Evolutionary conservation across 805 yeast species (phyloP), one percentile per base, ranked within the genome.

Genomic region (Schwanniomyces pseudopolymorphus): DNA sequence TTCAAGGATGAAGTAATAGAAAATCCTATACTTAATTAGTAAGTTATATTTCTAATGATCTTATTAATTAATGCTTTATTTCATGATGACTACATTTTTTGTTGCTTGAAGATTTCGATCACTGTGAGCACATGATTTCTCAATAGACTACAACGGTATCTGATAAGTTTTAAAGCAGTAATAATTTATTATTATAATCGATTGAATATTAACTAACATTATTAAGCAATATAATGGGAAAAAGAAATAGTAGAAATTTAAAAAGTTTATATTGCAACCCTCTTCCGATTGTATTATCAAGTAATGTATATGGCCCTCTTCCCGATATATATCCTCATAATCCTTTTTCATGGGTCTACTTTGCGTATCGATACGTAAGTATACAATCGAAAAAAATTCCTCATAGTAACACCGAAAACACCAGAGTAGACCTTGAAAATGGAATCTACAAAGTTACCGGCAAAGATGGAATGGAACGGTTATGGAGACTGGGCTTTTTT

Each of bases 61-160:
- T 28, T 31, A 31, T 31, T 31, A 31, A 17, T 14, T 17, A 31
- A 31, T 31, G 35, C 35, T 31, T 31, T 9, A 31, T 16, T 31
- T 14, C 20, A 36, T 36, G 39, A 36, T 36, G 25, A 36, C 6
- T 20, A 20, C 25, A 36, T 49, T 45, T 45, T 17, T 39, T 42
- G 61, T 56, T 56, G 49, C 63, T 61, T 59, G 54, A 60, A 59
- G 64, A 47, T 52, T 47, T 48, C 40, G 56, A 42, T 58, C 66
- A 40, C 35, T 83, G 88, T 81, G 80, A 77, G 87, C 83, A 77
- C 85, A 78, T 70, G 84, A 80, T 81, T 82, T 78, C 83, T 79
- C 83, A 80, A 80, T 78, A 84, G 96, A 88, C 96, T 88, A 88
- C 95, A 88, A 88, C 96, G 96, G 96, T 88, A 88, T 88, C 96